A percentile compares a stretch with the other conserved stretches of the same genome.
Evolutionary conservation across 805 yeast genomes (phyloP).

Genomic region (Ogataea siamensis): DNA sequence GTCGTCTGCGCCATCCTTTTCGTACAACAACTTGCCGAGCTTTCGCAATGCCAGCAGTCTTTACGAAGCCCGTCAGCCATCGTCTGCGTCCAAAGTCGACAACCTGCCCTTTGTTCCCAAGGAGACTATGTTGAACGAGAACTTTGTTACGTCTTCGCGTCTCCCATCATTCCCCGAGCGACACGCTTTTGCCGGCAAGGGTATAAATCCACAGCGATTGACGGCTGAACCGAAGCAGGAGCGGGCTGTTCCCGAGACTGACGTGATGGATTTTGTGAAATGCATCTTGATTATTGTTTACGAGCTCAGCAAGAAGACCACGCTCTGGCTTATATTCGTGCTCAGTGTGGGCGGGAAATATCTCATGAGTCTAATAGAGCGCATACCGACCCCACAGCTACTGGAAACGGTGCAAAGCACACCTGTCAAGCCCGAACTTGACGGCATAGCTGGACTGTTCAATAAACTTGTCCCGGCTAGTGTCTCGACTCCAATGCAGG

Average conservation of each 20-base stretch:
- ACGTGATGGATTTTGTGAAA: slow-evolving; percentile 25
- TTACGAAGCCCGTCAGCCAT: slow-evolving; percentile 14
- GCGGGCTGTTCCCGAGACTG: slow-evolving; percentile 19
- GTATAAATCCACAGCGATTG: slow-evolving; percentile 7
- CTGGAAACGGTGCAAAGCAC: slow-evolving; percentile 11
- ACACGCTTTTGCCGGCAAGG: not conserved
- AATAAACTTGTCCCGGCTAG: slow-evolving; percentile 22
- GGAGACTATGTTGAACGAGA: slow-evolving; percentile 14
- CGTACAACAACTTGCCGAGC: slow-evolving; percentile 20
- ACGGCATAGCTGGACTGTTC: slow-evolving; percentile 16
- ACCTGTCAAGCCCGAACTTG: slow-evolving; percentile 13
- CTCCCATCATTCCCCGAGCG: slow-evolving; percentile 11
- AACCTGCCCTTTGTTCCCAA: slow-evolving; percentile 22
- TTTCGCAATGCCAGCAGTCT: slow-evolving; percentile 15
- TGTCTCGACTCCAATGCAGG: slow-evolving; percentile 23
- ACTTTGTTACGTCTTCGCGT: slow-evolving; percentile 15
- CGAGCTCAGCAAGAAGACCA: slow-evolving; percentile 23
- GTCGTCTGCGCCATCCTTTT: slow-evolving; percentile 17
- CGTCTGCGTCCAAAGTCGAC: slow-evolving; percentile 10
- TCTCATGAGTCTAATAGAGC: slow-evolving; percentile 18
- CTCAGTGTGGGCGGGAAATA: slow-evolving; percentile 18
- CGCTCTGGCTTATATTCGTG: slow-evolving; percentile 26
- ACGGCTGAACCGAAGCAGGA: not conserved
- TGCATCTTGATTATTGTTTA: slow-evolving; percentile 20
- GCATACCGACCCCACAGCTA: slow-evolving; percentile 29